Evolutionary conservation across 176 grass and related monocot species (phyloP).

Genomic region (Secale cereale): DNA sequence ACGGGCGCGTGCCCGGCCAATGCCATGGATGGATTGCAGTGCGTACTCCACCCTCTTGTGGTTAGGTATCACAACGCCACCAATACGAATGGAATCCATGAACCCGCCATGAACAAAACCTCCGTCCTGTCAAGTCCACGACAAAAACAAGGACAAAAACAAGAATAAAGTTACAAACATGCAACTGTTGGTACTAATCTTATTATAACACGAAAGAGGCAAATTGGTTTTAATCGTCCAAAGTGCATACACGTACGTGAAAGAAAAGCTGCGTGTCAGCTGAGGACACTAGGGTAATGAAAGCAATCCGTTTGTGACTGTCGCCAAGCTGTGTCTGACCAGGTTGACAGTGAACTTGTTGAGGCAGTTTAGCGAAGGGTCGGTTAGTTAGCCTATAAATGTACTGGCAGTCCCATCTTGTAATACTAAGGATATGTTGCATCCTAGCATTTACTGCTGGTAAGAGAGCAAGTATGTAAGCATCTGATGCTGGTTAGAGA

Average conservation of each 20-base stretch:
- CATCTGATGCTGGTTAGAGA: too few species aligned
- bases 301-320: too few species aligned
- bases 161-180: not conserved
- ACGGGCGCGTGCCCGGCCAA: constrained; percentile 55
- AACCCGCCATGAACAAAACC: constrained; percentile 37
- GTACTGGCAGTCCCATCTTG: too few species aligned
- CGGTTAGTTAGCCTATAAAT: too few species aligned
- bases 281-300: not conserved
- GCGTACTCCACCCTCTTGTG: constrained; percentile 89
- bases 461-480: too few species aligned
- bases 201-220: not conserved
- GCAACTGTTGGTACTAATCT: too few species aligned
- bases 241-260: not conserved
- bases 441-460: too few species aligned
- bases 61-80: constrained; percentile 89
- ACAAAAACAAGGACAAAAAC: constrained; percentile 16
- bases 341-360: too few species aligned
- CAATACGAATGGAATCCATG: constrained; percentile 79
- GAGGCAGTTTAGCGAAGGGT: too few species aligned
- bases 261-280: not conserved
- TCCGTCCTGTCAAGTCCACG: constrained; percentile 16
- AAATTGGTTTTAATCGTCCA: not conserved
- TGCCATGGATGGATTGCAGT: constrained; percentile 79
- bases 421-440: too few species aligned
- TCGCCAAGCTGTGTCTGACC: too few species aligned